Evolutionary conservation across 805 yeast species (phyloP).

Genomic region (Saturnispora serradocipensis): DNA sequence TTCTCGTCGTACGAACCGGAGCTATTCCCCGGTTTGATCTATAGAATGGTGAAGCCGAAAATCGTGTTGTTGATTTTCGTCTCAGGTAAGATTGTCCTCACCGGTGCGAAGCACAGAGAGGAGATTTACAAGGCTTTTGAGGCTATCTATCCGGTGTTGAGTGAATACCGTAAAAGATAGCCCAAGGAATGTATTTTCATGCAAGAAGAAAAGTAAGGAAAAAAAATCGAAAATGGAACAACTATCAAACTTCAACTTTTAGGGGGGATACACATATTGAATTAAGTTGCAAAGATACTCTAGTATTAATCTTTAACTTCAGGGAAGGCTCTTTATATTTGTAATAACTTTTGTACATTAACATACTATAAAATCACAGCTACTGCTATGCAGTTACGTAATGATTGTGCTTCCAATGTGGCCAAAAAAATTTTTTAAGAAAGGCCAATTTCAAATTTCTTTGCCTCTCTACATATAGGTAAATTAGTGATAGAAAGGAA

Average conservation of each 20-base stretch:
- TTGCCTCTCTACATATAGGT: not conserved
- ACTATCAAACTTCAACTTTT: not conserved
- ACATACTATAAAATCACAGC: not conserved
- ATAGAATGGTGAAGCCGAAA: conserved; percentile 99
- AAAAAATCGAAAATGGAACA: not conserved
- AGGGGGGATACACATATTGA: not conserved
- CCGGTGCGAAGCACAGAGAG: conserved; percentile 98
- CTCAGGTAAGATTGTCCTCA: conserved; percentile 92
- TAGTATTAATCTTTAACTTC: not conserved
- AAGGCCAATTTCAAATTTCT: not conserved
- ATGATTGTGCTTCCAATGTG: not conserved
- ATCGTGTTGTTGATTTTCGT: conserved; percentile 93
- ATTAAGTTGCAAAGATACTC: not conserved
- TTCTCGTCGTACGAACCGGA: conserved; percentile 98
- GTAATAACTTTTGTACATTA: not conserved
- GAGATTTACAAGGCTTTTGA: conserved; percentile 98
- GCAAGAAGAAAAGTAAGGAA: not conserved
- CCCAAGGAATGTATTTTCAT: no score
- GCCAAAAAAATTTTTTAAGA: not conserved
- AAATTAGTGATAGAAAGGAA: not conserved
- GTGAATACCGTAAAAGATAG: conserved; percentile 78
- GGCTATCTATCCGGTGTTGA: conserved; percentile 95
- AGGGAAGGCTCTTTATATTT: not conserved
- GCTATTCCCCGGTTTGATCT: conserved; percentile 93
- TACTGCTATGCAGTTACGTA: not conserved